These are phyloP conservation scores for Fagopyrum homotropicum DNA, from an alignment of 148 eudicot genomes.

Conservation along the genomic window DNA sequence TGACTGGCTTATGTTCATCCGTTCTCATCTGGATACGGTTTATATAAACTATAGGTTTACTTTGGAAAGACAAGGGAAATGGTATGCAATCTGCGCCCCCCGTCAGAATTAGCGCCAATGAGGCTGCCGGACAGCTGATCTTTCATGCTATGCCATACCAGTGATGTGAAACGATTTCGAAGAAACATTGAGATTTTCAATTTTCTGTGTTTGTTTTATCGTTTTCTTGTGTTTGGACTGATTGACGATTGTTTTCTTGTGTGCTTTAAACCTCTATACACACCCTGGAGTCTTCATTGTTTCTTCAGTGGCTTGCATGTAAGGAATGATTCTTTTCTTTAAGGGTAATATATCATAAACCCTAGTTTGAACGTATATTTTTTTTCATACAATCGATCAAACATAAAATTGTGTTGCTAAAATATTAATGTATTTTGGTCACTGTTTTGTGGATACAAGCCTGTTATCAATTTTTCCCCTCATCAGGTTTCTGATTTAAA, in stretches of 20 bases:
- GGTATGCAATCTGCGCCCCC: constrained; percentile 93
- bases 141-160: background rate
- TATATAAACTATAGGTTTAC: constrained; percentile 50
- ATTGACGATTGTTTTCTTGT: constrained; percentile 1
- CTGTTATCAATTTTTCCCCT: constrained; percentile 90
- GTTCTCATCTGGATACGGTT: background rate
- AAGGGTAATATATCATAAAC: background rate
- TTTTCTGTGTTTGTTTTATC: background rate
- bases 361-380: too few relatives aligned
- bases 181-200: background rate
- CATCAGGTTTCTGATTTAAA: constrained; percentile 97
- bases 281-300: background rate
- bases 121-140: constrained; percentile 57
- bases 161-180: background rate
- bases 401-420: too few relatives aligned
- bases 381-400: too few relatives aligned
- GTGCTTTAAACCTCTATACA: background rate
- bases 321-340: background rate
- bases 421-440: constrained; percentile 45
- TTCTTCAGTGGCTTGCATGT: background rate
- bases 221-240: background rate
- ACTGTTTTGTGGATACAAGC: constrained; percentile 94
- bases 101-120: constrained; percentile 58
- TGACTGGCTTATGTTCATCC: background rate
- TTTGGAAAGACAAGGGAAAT: constrained; percentile 99